phyloP scores from a whole-genome alignment of 2,329 filamentous ascomycete species.

The Cladosporium cucumerinum region DNA sequence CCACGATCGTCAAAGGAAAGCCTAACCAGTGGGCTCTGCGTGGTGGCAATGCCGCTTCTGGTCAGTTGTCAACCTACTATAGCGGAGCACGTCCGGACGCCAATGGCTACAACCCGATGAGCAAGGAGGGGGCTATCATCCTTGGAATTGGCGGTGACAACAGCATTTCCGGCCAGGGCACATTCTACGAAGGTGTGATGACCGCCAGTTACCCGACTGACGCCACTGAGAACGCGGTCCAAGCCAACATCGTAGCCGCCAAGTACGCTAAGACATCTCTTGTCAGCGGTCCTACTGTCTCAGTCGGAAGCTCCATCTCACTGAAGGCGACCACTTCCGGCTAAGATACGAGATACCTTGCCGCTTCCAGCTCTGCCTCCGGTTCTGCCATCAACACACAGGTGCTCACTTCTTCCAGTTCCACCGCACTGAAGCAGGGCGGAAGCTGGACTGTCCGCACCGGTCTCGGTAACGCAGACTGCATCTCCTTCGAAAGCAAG shows the following conservation, averaged over 20 bases:
- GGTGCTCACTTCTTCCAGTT: conserved; percentile 52
- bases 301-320: conserved; percentile 51
- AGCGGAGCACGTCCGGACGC: conserved; percentile 51
- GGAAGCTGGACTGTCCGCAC: conserved; percentile 54
- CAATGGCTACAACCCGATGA: conserved; percentile 59
- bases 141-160: conserved; percentile 71
- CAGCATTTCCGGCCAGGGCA: conserved; percentile 55
- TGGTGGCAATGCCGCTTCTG: conserved; percentile 55
- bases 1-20: conserved; percentile 55
- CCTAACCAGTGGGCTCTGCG: conserved; percentile 58
- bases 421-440: conserved; percentile 48
- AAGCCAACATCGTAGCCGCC: conserved; percentile 57
- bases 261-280: conserved; percentile 51
- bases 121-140: conserved; percentile 62
- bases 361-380: conserved; percentile 52
- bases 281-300: conserved; percentile 48
- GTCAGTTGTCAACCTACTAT: conserved; percentile 57
- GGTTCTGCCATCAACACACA: conserved; percentile 53
- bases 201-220: conserved; percentile 60
- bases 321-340: conserved; percentile 55
- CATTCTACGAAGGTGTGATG: conserved; percentile 59
- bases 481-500: conserved; percentile 59
- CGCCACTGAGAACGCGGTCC: conserved; percentile 49
- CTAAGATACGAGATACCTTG: conserved; percentile 54
- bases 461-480: conserved; percentile 56